Base-by-base conservation (phyloP, 2,329 filamentous ascomycete genomes). In the Paraconiothyrium sp. region DNA sequence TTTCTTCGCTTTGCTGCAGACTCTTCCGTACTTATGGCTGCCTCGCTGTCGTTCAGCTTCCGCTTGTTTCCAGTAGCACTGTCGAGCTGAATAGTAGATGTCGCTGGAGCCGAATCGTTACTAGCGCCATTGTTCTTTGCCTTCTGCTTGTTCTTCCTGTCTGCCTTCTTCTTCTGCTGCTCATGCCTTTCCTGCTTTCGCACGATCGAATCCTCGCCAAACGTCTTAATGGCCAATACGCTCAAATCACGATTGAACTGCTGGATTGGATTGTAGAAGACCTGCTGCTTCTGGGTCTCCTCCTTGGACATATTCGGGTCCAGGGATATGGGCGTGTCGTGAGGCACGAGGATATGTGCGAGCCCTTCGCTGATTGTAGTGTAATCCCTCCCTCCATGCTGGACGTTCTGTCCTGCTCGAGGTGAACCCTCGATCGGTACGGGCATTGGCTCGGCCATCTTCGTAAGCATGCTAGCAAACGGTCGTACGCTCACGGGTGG, bases 181-280 rank as follows among this genome's bases (percentile, higher is more conserved):
- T 89, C 77, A 43, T 78, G 70, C 63, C 71, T 76, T 47, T 75
- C 82, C 67, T 74, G 84, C 79, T 71, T 77, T 44, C 85, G 80
- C 20, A 88, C 74, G 4, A 86, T 70, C 35, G 79, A 72, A 72
- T 92, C 88, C 68, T 95, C 89, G 1, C 92, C 92, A 76, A 94
- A 97, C 0, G 92, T 91, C 73, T 92, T 92, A 78, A 99, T 97
- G 0, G 93, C 93, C 14, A 99, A 85, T 30, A 97, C 92, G 63
- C 93, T 97, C 67, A 99, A 81, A 76, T 99, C 95, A 50, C 96
- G 91, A 79, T 99, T 99, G 84, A 98, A 99, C 76, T 99, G 95
- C 77, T 99, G 95, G 58, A 99, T 97, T 0, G 95, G 94, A 72
- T 99, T 99, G 85, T 99, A 99, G 76, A 99, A 99, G 59, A 99